Conservation (phyloP, 805 yeast genomes). For the Wickerhamomyces bovis region DNA sequence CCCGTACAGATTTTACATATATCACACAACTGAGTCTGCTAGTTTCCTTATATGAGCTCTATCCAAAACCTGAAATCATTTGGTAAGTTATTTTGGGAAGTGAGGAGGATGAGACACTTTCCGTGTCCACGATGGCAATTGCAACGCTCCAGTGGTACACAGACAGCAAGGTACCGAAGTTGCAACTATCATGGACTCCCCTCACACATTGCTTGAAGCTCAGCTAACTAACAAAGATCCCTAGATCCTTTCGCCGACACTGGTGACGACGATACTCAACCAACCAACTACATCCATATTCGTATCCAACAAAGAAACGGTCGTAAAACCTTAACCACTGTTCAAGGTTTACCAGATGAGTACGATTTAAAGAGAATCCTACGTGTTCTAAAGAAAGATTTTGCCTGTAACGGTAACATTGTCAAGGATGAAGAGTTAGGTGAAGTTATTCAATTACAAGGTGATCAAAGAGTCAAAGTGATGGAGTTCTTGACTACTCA, state of each 20-base stretch:
- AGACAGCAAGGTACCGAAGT: not conserved
- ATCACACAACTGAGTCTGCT: not conserved
- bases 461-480: slow-evolving; percentile 97
- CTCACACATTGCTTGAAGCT: not conserved
- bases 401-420: slow-evolving; percentile 97
- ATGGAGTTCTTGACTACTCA: slow-evolving; percentile 85
- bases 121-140: not conserved
- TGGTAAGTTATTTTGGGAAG: slow-evolving; percentile 33
- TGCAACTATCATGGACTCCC: not conserved
- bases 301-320: slow-evolving; percentile 99
- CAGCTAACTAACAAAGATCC: slow-evolving; percentile 1
- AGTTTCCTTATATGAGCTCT: slow-evolving; percentile 56
- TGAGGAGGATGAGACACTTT: not conserved
- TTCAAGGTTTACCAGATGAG: slow-evolving; percentile 94
- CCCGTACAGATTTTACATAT: not conserved
- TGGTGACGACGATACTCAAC: slow-evolving; percentile 98
- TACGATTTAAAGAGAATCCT: slow-evolving; percentile 91
- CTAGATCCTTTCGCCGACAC: slow-evolving; percentile 98
- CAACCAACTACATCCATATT: slow-evolving; percentile 92
- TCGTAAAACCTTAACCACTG: slow-evolving; percentile 96
- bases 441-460: slow-evolving; percentile 95
- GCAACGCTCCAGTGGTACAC: not conserved
- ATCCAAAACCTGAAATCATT: slow-evolving; percentile 84
- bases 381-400: slow-evolving; percentile 92
- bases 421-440: slow-evolving; percentile 96